Conservation (phyloP, 345 rosid species). For the Barbarea vulgaris region DNA sequence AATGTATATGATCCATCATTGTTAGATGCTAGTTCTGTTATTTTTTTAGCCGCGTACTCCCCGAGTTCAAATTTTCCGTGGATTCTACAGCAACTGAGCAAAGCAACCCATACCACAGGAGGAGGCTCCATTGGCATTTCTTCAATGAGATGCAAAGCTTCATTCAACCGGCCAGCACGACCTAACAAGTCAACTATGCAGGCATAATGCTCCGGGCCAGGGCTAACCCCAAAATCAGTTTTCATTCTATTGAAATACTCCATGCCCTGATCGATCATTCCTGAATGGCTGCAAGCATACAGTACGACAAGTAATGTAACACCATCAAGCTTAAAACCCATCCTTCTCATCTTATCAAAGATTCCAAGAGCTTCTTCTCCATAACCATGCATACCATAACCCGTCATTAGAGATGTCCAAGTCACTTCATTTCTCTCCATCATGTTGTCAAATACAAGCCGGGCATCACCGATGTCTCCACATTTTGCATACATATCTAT, state of each 20-base stretch:
- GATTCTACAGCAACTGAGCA: conserved; percentile 77
- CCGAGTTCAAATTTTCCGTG: conserved; percentile 79
- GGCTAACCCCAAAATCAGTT: conserved; percentile 53
- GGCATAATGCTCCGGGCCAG: conserved; percentile 77
- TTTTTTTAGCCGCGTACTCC: conserved; percentile 61
- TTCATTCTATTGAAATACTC: conserved; percentile 59
- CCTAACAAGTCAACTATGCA: conserved; percentile 85
- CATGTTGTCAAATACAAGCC: conserved; percentile 66
- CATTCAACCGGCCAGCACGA: conserved; percentile 69
- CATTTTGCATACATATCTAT: conserved; percentile 86
- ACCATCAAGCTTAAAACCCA: conserved; percentile 61
- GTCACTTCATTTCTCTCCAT: conserved; percentile 63
- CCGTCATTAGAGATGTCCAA: conserved; percentile 82
- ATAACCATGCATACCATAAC: conserved; percentile 84
- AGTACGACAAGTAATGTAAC: conserved; percentile 74
- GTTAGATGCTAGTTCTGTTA: conserved; percentile 55
- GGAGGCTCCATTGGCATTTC: conserved; percentile 75
- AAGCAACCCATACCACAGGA: conserved; percentile 70
- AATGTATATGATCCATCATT: conserved; percentile 77
- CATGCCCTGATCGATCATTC: conserved; percentile 77
- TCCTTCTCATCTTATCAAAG: conserved; percentile 61
- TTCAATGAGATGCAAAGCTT: conserved; percentile 61
- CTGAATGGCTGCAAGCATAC: conserved; percentile 91
- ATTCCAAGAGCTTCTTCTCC: conserved; percentile 67
- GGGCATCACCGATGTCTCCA: conserved; percentile 60